Evolutionary conservation across 345 rosid genomes (phyloP).

Genomic region (Dimocarpus longan): DNA sequence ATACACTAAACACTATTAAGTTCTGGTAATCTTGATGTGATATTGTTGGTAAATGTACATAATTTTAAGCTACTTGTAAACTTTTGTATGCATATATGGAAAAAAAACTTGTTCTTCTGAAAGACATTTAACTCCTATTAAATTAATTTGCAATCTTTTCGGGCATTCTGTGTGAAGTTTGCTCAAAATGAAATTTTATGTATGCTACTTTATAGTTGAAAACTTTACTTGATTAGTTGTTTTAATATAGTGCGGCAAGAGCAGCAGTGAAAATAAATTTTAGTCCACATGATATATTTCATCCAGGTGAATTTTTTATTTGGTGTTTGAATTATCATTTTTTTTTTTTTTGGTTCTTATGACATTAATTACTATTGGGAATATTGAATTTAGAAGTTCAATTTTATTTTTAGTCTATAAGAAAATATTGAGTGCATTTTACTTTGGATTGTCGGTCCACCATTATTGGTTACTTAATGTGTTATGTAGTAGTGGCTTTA

Average conservation of each 20-base stretch:
- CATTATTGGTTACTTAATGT: background rate
- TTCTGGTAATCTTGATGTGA: background rate
- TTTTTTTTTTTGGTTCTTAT: background rate
- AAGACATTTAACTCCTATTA: background rate
- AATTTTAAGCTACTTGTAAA: background rate
- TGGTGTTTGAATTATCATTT: background rate
- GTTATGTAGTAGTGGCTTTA: background rate
- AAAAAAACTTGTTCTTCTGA: background rate
- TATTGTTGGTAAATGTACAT: background rate
- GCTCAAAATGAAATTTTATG: background rate
- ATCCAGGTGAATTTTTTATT: background rate
- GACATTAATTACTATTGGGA: background rate
- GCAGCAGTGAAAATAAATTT: background rate
- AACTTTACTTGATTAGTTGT: background rate
- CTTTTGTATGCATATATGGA: background rate
- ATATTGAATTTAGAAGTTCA: background rate
- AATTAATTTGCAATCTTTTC: background rate
- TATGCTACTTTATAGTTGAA: background rate
- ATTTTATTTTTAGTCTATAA: background rate
- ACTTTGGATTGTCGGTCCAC: background rate
- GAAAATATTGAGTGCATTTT: background rate
- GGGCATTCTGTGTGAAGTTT: background rate
- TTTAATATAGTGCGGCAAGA: background rate
- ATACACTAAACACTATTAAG: background rate
- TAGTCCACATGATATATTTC: background rate